These are phyloP conservation scores for Thermothielavioides terrestris DNA, from an alignment of 495 filamentous ascomycete species.

Conservation along the genomic window DNA sequence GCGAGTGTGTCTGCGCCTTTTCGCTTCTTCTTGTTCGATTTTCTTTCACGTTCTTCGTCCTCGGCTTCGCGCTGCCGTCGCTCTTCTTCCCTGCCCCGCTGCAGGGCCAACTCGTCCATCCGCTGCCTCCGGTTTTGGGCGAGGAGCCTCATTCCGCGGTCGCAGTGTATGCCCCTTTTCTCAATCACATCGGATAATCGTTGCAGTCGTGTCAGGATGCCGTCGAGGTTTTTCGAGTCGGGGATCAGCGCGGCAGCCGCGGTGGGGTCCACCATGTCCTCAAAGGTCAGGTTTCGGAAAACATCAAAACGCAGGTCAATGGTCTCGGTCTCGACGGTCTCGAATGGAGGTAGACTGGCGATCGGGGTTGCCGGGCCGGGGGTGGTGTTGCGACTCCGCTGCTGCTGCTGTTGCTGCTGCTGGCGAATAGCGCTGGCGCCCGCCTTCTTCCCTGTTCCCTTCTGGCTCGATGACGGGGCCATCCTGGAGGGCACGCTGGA, in stretches of 20 bases:
- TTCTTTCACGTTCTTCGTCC: conserved; percentile 43
- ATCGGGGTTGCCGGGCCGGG: conserved; percentile 52
- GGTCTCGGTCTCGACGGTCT: conserved; percentile 54
- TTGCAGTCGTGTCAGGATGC: conserved; percentile 57
- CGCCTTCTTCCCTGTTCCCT: conserved; percentile 68
- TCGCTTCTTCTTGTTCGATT: conserved; percentile 50
- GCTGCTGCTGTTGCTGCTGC: conserved; percentile 44
- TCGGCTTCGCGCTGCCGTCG: conserved; percentile 29
- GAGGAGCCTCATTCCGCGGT: conserved; percentile 64
- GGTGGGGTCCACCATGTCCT: conserved; percentile 60
- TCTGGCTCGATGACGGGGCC: conserved; percentile 49
- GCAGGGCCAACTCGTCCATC: conserved; percentile 37
- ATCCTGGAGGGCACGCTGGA: conserved; percentile 21
- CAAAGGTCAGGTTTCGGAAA: conserved; percentile 52
- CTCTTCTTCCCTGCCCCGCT: conserved; percentile 34
- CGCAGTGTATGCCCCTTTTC: conserved; percentile 51
- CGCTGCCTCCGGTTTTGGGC: conserved; percentile 55
- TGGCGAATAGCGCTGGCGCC: conserved; percentile 54
- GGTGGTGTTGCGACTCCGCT: conserved; percentile 79
- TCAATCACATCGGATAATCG: conserved; percentile 58
- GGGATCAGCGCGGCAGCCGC: conserved; percentile 59
- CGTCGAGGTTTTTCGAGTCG: conserved; percentile 63
- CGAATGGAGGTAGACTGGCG: conserved; percentile 42
- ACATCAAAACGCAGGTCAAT: conserved; percentile 48
- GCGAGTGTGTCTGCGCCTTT: conserved; percentile 45